These are phyloP conservation scores for Pythium scleroteichum DNA, from an alignment of 352 stramenopile genomes.

Conservation along the genomic window DNA sequence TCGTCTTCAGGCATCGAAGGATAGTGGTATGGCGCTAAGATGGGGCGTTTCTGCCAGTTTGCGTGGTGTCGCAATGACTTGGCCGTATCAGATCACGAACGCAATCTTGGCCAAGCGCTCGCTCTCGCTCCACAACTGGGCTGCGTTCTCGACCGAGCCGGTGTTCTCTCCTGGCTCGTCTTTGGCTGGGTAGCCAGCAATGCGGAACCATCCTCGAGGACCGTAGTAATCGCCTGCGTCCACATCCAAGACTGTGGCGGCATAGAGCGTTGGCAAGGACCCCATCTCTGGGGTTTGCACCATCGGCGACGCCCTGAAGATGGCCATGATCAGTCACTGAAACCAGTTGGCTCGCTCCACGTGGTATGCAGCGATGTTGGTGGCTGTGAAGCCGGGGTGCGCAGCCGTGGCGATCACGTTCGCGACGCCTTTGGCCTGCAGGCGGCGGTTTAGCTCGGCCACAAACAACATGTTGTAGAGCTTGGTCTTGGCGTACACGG, in stretches of 20 bases:
- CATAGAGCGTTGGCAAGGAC: conserved; percentile 42
- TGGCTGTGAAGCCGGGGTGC: conserved; percentile 42
- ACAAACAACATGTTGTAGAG: conserved; percentile 56
- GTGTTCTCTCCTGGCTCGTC: neutral
- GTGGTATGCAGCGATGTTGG: conserved; percentile 23
- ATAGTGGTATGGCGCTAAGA: no score
- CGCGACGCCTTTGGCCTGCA: conserved; percentile 29
- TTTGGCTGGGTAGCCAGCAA: conserved; percentile 25
- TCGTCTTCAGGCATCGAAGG: no score
- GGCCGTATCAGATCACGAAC: neutral
- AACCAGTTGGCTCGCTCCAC: conserved; percentile 31
- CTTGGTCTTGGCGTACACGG: conserved; percentile 48
- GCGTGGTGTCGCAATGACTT: no score
- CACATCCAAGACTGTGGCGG: conserved; percentile 35
- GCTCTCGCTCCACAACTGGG: conserved; percentile 6
- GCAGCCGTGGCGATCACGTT: conserved; percentile 29
- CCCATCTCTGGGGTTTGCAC: conserved; percentile 44
- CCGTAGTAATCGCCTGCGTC: conserved; percentile 35
- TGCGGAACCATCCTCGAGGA: conserved; percentile 29
- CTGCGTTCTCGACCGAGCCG: neutral
- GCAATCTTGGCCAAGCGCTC: neutral
- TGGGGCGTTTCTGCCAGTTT: no score
- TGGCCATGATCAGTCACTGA: conserved; percentile 27
- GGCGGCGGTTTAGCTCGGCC: conserved; percentile 38
- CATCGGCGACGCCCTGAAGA: conserved; percentile 33